Conservation (phyloP, 2,329 filamentous ascomycete species). For the Penicillium griseofulvum region DNA sequence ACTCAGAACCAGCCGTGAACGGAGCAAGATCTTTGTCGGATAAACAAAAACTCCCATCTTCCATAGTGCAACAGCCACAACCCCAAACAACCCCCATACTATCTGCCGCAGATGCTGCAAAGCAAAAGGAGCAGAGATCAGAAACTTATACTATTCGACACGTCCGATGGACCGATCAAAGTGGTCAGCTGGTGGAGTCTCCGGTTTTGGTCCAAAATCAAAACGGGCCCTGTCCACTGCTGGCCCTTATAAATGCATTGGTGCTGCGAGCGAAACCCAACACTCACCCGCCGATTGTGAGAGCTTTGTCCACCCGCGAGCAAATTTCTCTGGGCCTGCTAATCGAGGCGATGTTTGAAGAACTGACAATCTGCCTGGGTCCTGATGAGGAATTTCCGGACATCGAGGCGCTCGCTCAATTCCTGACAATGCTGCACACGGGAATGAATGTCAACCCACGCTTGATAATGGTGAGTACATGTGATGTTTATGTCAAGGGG, state of each 20-base stretch:
- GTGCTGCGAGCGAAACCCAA: conserved; percentile 74
- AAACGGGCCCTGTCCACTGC: conserved; percentile 89
- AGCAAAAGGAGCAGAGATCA: conserved; percentile 48
- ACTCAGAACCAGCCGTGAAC: conserved; percentile 7
- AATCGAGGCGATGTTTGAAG: conserved; percentile 87
- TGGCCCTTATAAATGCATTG: conserved; percentile 90
- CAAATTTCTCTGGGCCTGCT: conserved; percentile 83
- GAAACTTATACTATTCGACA: conserved; percentile 95
- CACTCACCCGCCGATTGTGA: conserved; percentile 67
- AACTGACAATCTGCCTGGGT: conserved; percentile 76
- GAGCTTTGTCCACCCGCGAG: conserved; percentile 74
- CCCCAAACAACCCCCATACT: conserved; percentile 11
- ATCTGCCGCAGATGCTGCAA: conserved; percentile 34
- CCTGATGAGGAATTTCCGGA: conserved; percentile 73
- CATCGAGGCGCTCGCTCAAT: conserved; percentile 80
- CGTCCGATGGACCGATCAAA: conserved; percentile 75
- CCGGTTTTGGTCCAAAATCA: conserved; percentile 89
- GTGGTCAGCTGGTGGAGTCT: conserved; percentile 67
- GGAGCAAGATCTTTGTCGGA: background rate
- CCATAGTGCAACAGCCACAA: background rate
- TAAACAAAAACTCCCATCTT: background rate
- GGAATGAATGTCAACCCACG: conserved; percentile 98
- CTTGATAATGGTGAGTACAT: conserved; percentile 60
- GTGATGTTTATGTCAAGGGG: background rate
- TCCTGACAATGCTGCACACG: conserved; percentile 83